Evolutionary conservation across 768 basidiomycete genomes (phyloP).

Genomic region (Mycena venus): DNA sequence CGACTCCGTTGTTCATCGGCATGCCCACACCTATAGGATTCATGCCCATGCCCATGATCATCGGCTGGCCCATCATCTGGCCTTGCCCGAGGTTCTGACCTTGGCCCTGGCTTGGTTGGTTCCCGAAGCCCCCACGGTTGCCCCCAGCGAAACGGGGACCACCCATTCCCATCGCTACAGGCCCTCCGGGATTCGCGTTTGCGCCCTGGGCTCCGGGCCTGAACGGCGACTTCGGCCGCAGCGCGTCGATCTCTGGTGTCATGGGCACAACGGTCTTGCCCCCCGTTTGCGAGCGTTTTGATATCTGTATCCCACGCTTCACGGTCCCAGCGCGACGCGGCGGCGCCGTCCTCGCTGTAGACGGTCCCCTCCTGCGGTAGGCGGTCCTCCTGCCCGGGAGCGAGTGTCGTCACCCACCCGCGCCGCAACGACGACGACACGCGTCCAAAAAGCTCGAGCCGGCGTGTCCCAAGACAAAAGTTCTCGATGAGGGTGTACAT

Average conservation of each 20-base stretch:
- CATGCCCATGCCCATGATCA: slow-evolving; percentile 33
- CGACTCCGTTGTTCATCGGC: slow-evolving; percentile 37
- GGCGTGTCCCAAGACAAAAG: slow-evolving; percentile 93
- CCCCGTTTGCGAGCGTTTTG: slow-evolving; percentile 66
- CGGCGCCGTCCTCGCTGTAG: slow-evolving; percentile 56
- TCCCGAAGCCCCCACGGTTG: slow-evolving; percentile 15
- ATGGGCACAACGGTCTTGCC: slow-evolving; percentile 77
- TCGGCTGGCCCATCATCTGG: slow-evolving; percentile 27
- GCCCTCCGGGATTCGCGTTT: slow-evolving; percentile 39
- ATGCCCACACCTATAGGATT: slow-evolving; percentile 41
- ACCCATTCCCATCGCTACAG: slow-evolving; percentile 26
- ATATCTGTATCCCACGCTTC: slow-evolving; percentile 76
- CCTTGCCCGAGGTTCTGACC: slow-evolving; percentile 19
- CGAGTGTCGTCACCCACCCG: slow-evolving; percentile 93
- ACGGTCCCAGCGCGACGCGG: slow-evolving; percentile 68
- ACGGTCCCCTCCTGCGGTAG: slow-evolving; percentile 53
- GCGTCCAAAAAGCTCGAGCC: slow-evolving; percentile 91
- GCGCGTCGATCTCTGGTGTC: slow-evolving; percentile 83
- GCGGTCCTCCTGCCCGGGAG: slow-evolving; percentile 71
- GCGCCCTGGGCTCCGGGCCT: slow-evolving; percentile 47
- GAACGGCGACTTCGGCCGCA: slow-evolving; percentile 89
- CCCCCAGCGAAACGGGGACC: slow-evolving; percentile 21
- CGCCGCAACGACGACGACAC: slow-evolving; percentile 76
- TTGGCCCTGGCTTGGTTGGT: neutral
- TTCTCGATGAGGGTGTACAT: slow-evolving; percentile 97